Evolutionary conservation across 2,329 filamentous ascomycete species (phyloP).

Genomic region (Aspergillus ustus): DNA sequence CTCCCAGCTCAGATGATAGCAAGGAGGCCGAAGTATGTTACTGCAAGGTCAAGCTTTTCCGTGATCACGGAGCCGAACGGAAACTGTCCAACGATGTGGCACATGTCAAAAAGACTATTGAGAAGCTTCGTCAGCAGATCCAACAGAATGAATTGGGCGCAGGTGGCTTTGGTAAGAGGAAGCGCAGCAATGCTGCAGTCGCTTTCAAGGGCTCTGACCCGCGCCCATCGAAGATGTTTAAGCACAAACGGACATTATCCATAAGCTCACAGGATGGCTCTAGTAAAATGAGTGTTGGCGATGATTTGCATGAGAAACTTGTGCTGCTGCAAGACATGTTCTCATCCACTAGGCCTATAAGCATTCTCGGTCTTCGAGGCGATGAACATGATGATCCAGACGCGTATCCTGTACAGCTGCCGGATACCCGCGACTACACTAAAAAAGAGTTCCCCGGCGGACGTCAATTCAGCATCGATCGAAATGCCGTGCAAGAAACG

Average conservation of each 20-base stretch:
- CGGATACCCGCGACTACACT: slow-evolving; percentile 34
- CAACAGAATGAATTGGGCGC: slow-evolving; percentile 70
- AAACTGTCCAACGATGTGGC: slow-evolving; percentile 94
- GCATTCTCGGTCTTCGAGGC: slow-evolving; percentile 48
- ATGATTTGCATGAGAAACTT: slow-evolving; percentile 51
- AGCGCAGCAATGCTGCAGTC: slow-evolving; percentile 60
- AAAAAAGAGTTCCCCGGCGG: slow-evolving; percentile 39
- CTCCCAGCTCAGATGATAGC: slow-evolving; percentile 29
- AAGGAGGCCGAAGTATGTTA: slow-evolving; percentile 76
- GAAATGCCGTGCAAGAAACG: slow-evolving; percentile 38
- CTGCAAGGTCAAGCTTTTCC: slow-evolving; percentile 96
- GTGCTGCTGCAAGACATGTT: slow-evolving; percentile 53
- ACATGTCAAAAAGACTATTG: slow-evolving; percentile 94
- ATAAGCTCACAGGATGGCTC: slow-evolving; percentile 71
- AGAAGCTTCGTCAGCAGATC: slow-evolving; percentile 94
- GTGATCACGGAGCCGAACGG: slow-evolving; percentile 92
- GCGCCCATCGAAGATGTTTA: slow-evolving; percentile 78
- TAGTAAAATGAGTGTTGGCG: slow-evolving; percentile 45
- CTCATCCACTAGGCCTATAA: slow-evolving; percentile 48
- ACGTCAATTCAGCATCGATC: slow-evolving; percentile 38
- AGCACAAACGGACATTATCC: slow-evolving; percentile 95
- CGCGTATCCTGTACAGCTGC: slow-evolving; percentile 46
- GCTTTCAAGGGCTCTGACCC: slow-evolving; percentile 52
- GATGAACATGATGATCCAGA: slow-evolving; percentile 53
- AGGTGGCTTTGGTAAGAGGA: slow-evolving; percentile 64